Evolutionary conservation across 257 asterid genomes (phyloP), one percentile per base, ranked within the genome.

Genomic region (Penstemon newberryi): DNA sequence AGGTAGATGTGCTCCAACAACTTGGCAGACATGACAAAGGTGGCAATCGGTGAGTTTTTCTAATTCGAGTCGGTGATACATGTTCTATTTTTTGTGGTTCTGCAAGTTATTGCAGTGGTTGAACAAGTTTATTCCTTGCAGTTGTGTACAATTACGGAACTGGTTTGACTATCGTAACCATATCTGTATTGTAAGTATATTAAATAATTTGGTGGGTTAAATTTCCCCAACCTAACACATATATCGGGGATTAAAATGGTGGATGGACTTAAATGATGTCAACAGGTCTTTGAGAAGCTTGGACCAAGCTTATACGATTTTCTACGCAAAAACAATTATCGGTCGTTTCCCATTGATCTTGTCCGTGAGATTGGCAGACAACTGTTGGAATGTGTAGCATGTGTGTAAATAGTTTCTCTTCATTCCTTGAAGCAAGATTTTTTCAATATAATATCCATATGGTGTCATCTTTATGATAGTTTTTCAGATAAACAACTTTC

Each of bases 151-250:
- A 89, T 76, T 92, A 87, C 86, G 96, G 96, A 89, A 92, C 96
- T 92, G 98, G 98, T 91, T 91, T 91, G 98, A 89, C 98, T 91
- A 89, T 91, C 98, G 96, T 85, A 89, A 92, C 95, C 98, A 92
- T 89, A 83, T 92, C 76, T 92, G 98, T 92, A 89, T 92, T 85
- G 98, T 92, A 92, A 92, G 98, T 92, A 80, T 71, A 78, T 85
- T 25, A 78, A 78, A 81, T 83, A 77, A 86, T 84, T 84, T 85
- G 86, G 87, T 81, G 89, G 95, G 80, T 82, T 85, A 55, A 25
- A 82, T 75, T 88, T 80, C 95, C 91, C 92, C 93, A 79, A 52
- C 78, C 73, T 77, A 72, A 82, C 75, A 70, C 82, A 76, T 81
- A 65, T 81, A 69, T 59, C 65, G 83, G 92, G 87, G 86, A 57